Evolutionary conservation across 164 flowering plant genomes (phyloP), one percentile per base, ranked within the genome.

Genomic region (Houttuynia cordata): DNA sequence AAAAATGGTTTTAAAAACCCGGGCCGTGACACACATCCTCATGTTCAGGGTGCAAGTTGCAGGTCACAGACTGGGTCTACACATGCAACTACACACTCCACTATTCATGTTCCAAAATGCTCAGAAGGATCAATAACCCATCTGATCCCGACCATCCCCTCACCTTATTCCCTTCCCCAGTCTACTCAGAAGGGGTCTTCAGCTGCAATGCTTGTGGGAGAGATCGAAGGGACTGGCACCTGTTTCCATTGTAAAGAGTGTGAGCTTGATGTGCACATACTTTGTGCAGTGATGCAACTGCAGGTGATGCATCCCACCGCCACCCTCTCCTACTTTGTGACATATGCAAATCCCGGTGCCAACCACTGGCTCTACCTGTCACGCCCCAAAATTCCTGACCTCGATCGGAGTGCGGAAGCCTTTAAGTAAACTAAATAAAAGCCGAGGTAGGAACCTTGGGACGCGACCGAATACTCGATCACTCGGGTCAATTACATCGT

Each of bases 361-460:
- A 58, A 67, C 23, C 71, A 67, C 41, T 78, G 77, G 81, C 76
- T 74, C 39, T 78, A 76, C n/a, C n/a, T n/a, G n/a, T n/a, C n/a
- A n/a, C n/a, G n/a, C n/a, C n/a, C n/a, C n/a, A n/a, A n/a, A n/a
- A n/a, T n/a, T n/a, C n/a, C n/a, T n/a, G n/a, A n/a, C n/a, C n/a
- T n/a, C n/a, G n/a, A n/a, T n/a, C n/a, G n/a, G n/a, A n/a, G n/a
- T n/a, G n/a, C n/a, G n/a, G n/a, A n/a, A n/a, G n/a, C n/a, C n/a
- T n/a, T n/a, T n/a, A n/a, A n/a, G n/a, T n/a, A n/a, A n/a, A n/a
- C n/a, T n/a, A n/a, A n/a, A n/a, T n/a, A n/a, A n/a, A n/a, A n/a
- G n/a, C n/a, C n/a, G n/a, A n/a, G n/a, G n/a, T n/a, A n/a, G n/a
- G n/a, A n/a, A n/a, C n/a, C n/a, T n/a, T n/a, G n/a, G n/a, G n/a